Evolutionary conservation across 2,329 filamentous ascomycete genomes (phyloP).

Genomic region (Dryadomyces sulphureus): DNA sequence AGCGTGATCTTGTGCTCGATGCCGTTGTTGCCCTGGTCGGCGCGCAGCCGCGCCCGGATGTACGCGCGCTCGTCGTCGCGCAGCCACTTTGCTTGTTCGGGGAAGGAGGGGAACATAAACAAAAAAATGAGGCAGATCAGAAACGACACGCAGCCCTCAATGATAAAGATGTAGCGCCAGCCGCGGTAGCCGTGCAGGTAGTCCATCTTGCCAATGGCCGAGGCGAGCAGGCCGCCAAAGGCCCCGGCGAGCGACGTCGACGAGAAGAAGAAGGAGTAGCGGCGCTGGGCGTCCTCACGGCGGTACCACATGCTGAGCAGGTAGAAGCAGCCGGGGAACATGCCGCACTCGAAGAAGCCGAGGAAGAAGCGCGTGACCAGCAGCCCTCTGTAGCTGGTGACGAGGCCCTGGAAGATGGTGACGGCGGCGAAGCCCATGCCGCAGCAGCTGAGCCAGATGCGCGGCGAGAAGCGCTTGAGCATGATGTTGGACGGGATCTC

Average conservation of each 20-base stretch:
- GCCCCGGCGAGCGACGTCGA: conserved; percentile 66
- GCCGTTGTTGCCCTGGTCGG: conserved; percentile 54
- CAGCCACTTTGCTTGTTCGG: conserved; percentile 61
- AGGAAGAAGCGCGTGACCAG: conserved; percentile 23
- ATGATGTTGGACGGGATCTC: conserved; percentile 63
- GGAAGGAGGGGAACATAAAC: conserved; percentile 61
- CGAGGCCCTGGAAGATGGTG: conserved; percentile 18
- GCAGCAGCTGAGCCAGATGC: conserved; percentile 66
- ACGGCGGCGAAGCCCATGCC: conserved; percentile 49
- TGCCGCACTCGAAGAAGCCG: conserved; percentile 39
- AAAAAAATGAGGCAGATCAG: conserved; percentile 46
- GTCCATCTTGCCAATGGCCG: conserved; percentile 82
- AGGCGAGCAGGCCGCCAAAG: conserved; percentile 75
- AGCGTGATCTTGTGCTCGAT: conserved; percentile 45
- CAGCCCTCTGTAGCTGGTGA: conserved; percentile 18
- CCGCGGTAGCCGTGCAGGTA: conserved; percentile 50
- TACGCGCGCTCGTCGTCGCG: conserved; percentile 52
- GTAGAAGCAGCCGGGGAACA: conserved; percentile 63
- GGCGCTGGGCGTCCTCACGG: conserved; percentile 73
- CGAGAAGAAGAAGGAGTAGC: conserved; percentile 89
- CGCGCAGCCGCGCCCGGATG: conserved; percentile 48
- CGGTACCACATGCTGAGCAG: conserved; percentile 83
- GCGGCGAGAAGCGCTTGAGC: conserved; percentile 50
- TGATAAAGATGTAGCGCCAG: conserved; percentile 75
- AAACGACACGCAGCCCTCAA: conserved; percentile 54